Evolutionary conservation across 495 filamentous ascomycete genomes (phyloP), one percentile per base, ranked within the genome.

Genomic region (Podospora sp.): DNA sequence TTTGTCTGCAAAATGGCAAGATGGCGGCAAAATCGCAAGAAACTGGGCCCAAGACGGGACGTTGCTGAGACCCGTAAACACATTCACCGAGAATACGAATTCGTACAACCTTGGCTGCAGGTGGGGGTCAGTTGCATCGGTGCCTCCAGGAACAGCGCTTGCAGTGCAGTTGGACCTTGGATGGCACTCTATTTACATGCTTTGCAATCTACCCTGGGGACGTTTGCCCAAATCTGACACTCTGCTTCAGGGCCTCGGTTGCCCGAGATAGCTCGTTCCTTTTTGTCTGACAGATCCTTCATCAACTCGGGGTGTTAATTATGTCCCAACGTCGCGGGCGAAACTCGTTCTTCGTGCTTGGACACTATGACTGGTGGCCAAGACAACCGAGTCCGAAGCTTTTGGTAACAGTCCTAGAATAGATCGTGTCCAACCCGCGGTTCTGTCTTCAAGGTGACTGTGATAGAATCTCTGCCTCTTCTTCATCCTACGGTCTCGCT

Each of bases 401-500:
- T 6, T 11, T 46, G 40, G 16, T 18, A 18, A 46, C 16, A 18
- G 14, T 18, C 40, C 40, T 46, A 11, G 40, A 18, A 33, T 18
- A 46, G 40, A 14, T 46, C 16, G 40, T 46, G 12, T 2, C 11
- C 8, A 3, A 33, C 3, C 29, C 14, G 16, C 40, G 12, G 40
- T 18, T 18, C 40, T 11, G 40, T 18, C n/a, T 62, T 35, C 36
- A 24, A n/a, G 11, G 35, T 11, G 24, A 9, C 11, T 7, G 60
- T 6, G 29, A 18, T 14, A 26, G 36, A 24, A 12, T 29, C 49
- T 46, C 14, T 3, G 29, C 46, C 7, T 63, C 1, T 16, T 26
- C 20, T 50, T 76, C 69, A 73, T 51, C 60, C 68, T 26, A 80
- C 68, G 0, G 78, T 77, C 60, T 80, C 78, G 20, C 72, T 69